phyloP scores from a whole-genome alignment of 2,329 filamentous ascomycete genomes.

The Aspergillus thermomutatus region DNA sequence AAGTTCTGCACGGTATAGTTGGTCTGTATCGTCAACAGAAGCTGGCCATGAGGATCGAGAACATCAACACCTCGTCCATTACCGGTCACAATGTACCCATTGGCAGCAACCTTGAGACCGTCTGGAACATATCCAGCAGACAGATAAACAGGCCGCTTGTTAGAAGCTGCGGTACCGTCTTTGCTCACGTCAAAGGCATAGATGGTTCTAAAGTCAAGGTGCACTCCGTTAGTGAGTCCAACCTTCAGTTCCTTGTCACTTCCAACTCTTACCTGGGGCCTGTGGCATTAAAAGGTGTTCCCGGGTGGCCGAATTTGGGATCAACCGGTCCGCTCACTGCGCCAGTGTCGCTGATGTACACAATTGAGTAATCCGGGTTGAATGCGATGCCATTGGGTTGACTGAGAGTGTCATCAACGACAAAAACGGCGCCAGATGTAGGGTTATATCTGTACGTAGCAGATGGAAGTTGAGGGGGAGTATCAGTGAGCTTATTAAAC shows the following conservation, averaged over 20 bases:
- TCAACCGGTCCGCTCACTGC: conserved; percentile 21
- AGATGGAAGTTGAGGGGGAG: conserved; percentile 28
- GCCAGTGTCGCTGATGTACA: conserved; percentile 47
- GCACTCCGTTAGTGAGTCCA: neutral
- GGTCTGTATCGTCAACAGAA: conserved; percentile 42
- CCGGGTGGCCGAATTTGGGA: conserved; percentile 21
- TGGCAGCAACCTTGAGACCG: conserved; percentile 41
- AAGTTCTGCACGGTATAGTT: conserved; percentile 46
- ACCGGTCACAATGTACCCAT: conserved; percentile 41
- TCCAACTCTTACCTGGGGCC: conserved; percentile 14
- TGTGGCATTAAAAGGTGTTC: conserved; percentile 28
- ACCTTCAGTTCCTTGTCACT: neutral
- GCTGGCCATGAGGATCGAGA: conserved; percentile 34
- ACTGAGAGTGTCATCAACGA: conserved; percentile 42
- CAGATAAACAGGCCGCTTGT: conserved; percentile 41
- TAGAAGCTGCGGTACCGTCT: conserved; percentile 32
- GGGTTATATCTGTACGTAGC: conserved; percentile 45
- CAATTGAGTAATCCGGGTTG: conserved; percentile 40
- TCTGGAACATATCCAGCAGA: conserved; percentile 40
- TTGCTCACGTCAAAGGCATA: conserved; percentile 41
- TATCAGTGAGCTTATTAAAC: conserved; percentile 35
- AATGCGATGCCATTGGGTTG: conserved; percentile 47
- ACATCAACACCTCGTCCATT: conserved; percentile 41
- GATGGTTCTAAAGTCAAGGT: conserved; percentile 22
- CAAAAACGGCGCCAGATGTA: conserved; percentile 37